A percentile compares a stretch with the other conserved stretches of the same genome.
These are phyloP conservation scores for Funneliformis mosseae DNA, from an alignment of 192 early-diverging fungal genomes.

Conservation along the genomic window DNA sequence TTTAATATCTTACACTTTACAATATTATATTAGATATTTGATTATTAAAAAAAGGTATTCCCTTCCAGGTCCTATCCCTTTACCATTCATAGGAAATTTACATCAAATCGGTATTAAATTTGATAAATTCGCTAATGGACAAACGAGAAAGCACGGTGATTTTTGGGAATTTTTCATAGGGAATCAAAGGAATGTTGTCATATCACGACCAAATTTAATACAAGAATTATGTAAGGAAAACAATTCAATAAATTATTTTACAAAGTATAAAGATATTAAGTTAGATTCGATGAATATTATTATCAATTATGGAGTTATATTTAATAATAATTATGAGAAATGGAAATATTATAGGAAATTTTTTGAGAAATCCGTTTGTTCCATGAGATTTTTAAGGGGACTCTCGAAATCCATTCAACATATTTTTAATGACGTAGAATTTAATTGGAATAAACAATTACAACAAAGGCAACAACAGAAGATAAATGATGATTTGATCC, in stretches of 20 bases:
- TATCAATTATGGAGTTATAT: neutral
- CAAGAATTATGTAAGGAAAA: slow-evolving; percentile 7
- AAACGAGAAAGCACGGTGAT: neutral
- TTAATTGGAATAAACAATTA: neutral
- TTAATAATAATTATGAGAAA: slow-evolving; percentile 1
- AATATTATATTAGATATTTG: slow-evolving; percentile 17
- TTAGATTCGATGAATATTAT: neutral
- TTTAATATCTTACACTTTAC: neutral
- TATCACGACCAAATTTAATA: slow-evolving; percentile 4
- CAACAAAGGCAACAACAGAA: neutral
- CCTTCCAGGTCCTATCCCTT: slow-evolving; percentile 16
- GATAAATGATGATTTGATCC: neutral
- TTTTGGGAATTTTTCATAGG: slow-evolving; percentile 27
- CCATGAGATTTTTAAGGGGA: slow-evolving; percentile 32
- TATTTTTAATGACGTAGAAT: neutral
- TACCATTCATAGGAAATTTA: slow-evolving; percentile 24
- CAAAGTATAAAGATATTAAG: neutral
- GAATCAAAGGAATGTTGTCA: slow-evolving; percentile 6
- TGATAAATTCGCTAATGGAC: neutral
- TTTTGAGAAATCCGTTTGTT: slow-evolving; percentile 21
- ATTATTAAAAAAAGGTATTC: neutral
- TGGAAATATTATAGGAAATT: slow-evolving; percentile 22
- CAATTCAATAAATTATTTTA: neutral
- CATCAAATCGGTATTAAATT: neutral
- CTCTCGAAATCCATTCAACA: slow-evolving; percentile 9